Conservation (phyloP, 352 stramenopile species). For the Pythium plurisporium region DNA sequence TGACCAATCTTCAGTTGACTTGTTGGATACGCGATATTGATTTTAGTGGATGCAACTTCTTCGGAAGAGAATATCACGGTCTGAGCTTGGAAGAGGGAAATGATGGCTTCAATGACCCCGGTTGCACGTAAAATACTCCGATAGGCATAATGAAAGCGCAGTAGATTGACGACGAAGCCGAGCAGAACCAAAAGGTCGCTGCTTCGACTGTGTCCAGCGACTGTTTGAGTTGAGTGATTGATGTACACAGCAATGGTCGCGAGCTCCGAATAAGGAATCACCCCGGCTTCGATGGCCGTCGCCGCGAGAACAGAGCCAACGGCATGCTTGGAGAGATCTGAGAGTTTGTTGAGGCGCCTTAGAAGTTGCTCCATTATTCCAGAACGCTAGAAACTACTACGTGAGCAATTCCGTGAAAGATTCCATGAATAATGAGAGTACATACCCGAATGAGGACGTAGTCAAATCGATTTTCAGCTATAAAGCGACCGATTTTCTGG, state of each 20-base stretch:
- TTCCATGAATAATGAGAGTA: no score
- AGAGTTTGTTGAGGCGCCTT: slow-evolving; percentile 36
- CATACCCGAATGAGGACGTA: slow-evolving; percentile 56
- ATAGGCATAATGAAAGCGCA: slow-evolving; percentile 43
- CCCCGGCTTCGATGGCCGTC: slow-evolving; percentile 48
- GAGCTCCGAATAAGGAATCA: slow-evolving; percentile 55
- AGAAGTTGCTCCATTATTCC: slow-evolving; percentile 35
- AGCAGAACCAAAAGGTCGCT: slow-evolving; percentile 31
- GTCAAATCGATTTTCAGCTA: slow-evolving; percentile 39
- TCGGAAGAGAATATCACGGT: slow-evolving; percentile 25
- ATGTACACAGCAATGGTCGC: slow-evolving; percentile 31
- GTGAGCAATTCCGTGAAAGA: not conserved
- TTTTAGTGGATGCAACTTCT: slow-evolving; percentile 28
- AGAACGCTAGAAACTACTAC: slow-evolving; percentile 26
- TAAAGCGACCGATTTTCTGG: slow-evolving; percentile 43
- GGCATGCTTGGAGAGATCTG: slow-evolving; percentile 44
- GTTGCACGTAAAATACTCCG: slow-evolving; percentile 31
- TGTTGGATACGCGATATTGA: slow-evolving; percentile 49
- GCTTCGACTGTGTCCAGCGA: not conserved
- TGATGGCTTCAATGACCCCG: slow-evolving; percentile 34
- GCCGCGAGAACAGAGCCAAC: slow-evolving; percentile 51
- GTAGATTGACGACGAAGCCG: slow-evolving; percentile 19
- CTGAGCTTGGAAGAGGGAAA: slow-evolving; percentile 42
- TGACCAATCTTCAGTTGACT: slow-evolving; percentile 30
- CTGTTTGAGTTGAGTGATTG: slow-evolving; percentile 21